Conservation (phyloP, 805 yeast species). For the Kodamaea kaohsiungensis region DNA sequence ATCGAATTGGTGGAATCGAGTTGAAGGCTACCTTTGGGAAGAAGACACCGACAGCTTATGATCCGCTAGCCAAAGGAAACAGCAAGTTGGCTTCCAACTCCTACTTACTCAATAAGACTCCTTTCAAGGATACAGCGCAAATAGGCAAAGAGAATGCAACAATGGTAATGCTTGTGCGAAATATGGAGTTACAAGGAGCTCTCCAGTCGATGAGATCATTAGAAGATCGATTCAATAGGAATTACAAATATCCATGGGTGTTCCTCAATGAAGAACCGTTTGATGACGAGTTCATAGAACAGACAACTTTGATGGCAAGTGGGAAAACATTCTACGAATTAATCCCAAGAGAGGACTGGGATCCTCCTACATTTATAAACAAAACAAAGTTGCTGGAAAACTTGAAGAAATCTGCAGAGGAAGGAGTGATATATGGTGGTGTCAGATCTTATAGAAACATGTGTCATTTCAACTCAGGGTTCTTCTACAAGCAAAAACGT, state of each 20-base stretch:
- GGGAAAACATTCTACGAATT: constrained; percentile 42
- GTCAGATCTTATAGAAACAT: constrained; percentile 55
- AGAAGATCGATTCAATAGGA: constrained; percentile 43
- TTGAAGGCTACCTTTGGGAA: neutral
- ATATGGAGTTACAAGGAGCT: constrained; percentile 75
- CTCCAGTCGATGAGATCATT: constrained; percentile 46
- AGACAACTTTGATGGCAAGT: constrained; percentile 47
- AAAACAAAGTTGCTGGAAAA: constrained; percentile 25
- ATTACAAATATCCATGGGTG: constrained; percentile 46
- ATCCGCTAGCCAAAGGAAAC: constrained; percentile 15
- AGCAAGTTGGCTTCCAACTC: constrained; percentile 33
- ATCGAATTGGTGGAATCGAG: neutral
- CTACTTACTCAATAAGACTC: constrained; percentile 21
- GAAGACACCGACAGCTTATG: constrained; percentile 4
- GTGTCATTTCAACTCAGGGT: constrained; percentile 78
- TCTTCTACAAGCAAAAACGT: constrained; percentile 49
- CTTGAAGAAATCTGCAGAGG: constrained; percentile 21
- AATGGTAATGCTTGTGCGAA: constrained; percentile 82
- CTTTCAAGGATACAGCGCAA: constrained; percentile 33
- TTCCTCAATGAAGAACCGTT: constrained; percentile 47
- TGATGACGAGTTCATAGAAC: constrained; percentile 39
- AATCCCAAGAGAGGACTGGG: constrained; percentile 43
- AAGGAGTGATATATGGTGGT: constrained; percentile 46
- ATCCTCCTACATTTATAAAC: constrained; percentile 39
- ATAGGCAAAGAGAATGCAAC: constrained; percentile 78